Evolutionary conservation across 2,329 filamentous ascomycete species (phyloP), one percentile per base, ranked within the genome.

Genomic region (Berkeleyomyces basicola): DNA sequence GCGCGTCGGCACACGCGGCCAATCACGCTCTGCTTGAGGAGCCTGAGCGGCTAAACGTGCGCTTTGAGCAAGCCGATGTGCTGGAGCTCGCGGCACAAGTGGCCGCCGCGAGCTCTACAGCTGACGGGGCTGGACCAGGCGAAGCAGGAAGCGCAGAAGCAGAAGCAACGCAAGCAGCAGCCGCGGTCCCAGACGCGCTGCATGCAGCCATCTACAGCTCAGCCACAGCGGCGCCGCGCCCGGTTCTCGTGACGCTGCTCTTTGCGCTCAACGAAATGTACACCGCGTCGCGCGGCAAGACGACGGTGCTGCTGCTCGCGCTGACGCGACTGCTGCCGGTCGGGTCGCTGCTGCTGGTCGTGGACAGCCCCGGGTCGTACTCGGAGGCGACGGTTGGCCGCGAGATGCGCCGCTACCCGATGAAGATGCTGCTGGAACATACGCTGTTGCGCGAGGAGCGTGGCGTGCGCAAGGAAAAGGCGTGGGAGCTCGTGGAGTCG

Each of bases 251-350:
- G 11, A 96, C 91, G 0, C 75, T 97, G 10, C 82, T 97, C 74
- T 99, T 97, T 77, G 96, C 92, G 0, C 80, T 97, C 57, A 97
- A 97, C 72, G 93, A 99, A 74, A 83, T 99, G 0, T 97, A 96
- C 76, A 78, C 82, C 0, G 89, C 85, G 0, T 82, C 90, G 33
- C 77, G 84, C 58, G 78, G 84, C 2, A 82, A 84, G 67, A 90
- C 92, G 0, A 95, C 92, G 0, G 76, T 77, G 3, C 85, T 97
- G 67, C 77, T 99, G 0, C 78, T 90, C 3, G 76, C 76, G 0
- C 74, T 96, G 16, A 88, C 87, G 0, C 75, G 80, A 1, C 67
- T 74, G 0, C 70, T 87, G 2, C 74, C 77, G 0, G 65, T 76
- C 0, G 85, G 83, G 0, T 82, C 88, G 1, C 72, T 92, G 46